phyloP scores from a whole-genome alignment of 106 monocot species.

The Apostasia ramifera region DNA sequence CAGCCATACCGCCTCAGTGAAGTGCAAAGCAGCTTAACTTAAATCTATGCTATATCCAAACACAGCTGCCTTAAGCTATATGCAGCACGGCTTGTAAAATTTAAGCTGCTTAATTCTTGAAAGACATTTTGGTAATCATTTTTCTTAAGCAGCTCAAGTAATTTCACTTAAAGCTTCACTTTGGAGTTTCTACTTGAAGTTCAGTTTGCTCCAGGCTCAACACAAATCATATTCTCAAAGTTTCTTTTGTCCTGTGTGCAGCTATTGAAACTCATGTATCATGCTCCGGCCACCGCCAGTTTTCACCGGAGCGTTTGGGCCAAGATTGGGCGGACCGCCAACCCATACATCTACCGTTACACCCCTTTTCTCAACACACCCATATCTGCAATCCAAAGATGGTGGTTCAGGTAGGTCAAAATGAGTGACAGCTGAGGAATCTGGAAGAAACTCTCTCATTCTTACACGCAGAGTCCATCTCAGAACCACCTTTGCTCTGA shows the following conservation, averaged over 20 bases:
- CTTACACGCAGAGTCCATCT: background rate
- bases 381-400: constrained; percentile 52
- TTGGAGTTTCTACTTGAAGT: too few species aligned
- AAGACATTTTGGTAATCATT: too few species aligned
- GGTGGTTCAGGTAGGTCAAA: constrained; percentile 60
- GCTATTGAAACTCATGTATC: constrained; percentile 89
- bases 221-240: background rate
- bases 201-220: too few species aligned
- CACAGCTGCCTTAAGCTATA: too few species aligned
- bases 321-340: constrained; percentile 30
- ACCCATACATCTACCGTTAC: constrained; percentile 44
- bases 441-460: background rate
- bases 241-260: constrained; percentile 23
- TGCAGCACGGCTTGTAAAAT: too few species aligned
- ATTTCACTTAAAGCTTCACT: background rate
- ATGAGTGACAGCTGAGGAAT: background rate
- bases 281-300: constrained; percentile 54
- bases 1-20: too few species aligned
- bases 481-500: background rate
- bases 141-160: background rate
- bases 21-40: too few species aligned
- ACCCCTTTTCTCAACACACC: constrained; percentile 60
- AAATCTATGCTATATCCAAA: too few species aligned
- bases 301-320: constrained; percentile 65
- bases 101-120: too few species aligned